A percentile compares a stretch with the other conserved stretches of the same genome.
phyloP scores from a whole-genome alignment of 2,329 filamentous ascomycete species.

The Penicillium verrucosum region DNA sequence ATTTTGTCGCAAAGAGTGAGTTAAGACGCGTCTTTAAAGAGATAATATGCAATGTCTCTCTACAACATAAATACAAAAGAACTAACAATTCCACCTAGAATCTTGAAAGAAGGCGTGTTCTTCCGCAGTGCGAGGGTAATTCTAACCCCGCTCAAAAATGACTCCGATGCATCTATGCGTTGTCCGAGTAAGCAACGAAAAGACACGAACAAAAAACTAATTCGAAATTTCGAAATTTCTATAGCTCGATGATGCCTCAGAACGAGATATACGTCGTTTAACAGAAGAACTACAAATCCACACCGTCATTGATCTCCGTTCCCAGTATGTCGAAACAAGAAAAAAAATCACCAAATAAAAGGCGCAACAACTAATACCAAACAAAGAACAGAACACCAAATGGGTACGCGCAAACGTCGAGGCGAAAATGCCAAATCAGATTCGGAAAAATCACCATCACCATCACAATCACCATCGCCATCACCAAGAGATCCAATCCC shows the following conservation, averaged over 20 bases:
- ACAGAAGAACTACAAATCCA: slow-evolving; percentile 60
- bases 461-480: not conserved
- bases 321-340: slow-evolving; percentile 54
- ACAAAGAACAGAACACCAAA: slow-evolving; percentile 69
- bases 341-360: not conserved
- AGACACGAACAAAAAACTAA: not conserved
- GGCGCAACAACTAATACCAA: not conserved
- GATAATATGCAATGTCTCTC: not conserved
- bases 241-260: slow-evolving; percentile 65
- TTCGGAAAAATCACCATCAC: slow-evolving; percentile 2
- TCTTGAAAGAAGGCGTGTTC: slow-evolving; percentile 60
- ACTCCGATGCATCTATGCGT: not conserved
- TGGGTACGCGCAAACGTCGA: slow-evolving; percentile 62
- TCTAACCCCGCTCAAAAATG: slow-evolving; percentile 21
- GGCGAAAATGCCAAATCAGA: slow-evolving; percentile 35
- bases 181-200: not conserved
- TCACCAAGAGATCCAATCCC: slow-evolving; percentile 41
- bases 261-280: slow-evolving; percentile 60
- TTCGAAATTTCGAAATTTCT: not conserved
- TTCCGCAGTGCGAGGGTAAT: slow-evolving; percentile 66
- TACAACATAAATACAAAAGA: not conserved
- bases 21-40: not conserved
- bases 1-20: slow-evolving; percentile 55
- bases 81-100: slow-evolving; percentile 25
- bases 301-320: slow-evolving; percentile 75